phyloP scores from a whole-genome alignment of 2,329 filamentous ascomycete species.

The Periconia sp. region DNA sequence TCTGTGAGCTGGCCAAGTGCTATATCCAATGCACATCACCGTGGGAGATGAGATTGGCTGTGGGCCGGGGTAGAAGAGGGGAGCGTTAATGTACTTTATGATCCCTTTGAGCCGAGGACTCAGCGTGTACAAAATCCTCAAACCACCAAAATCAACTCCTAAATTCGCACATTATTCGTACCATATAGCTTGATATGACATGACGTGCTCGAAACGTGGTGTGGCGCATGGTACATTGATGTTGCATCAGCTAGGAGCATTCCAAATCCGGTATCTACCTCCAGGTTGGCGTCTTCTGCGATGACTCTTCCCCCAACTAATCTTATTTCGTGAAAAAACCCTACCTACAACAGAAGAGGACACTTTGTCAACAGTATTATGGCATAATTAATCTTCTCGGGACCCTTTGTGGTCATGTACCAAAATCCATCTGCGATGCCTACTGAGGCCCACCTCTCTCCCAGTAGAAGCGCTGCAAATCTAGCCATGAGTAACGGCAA shows the following conservation, averaged over 20 bases:
- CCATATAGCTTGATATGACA: not conserved
- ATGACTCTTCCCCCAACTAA: constrained; percentile 31
- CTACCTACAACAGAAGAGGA: constrained; percentile 23
- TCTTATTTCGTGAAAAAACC: constrained; percentile 19
- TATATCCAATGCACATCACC: constrained; percentile 1
- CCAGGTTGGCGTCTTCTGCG: constrained; percentile 6
- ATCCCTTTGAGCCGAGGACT: constrained; percentile 37
- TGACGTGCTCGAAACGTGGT: not conserved
- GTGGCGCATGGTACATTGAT: constrained; percentile 3
- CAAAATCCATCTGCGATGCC: constrained; percentile 17
- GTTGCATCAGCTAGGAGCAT: constrained; percentile 12
- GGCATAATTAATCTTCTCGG: constrained; percentile 9
- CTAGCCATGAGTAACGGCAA: constrained; percentile 32
- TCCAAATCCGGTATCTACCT: constrained; percentile 20
- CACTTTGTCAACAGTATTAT: constrained; percentile 25
- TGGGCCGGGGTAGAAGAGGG: constrained; percentile 4
- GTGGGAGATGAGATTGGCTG: constrained; percentile 4
- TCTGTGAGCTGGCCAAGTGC: constrained; percentile 8
- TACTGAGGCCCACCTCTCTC: constrained; percentile 21
- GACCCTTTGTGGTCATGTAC: constrained; percentile 22
- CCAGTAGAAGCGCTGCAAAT: constrained; percentile 19
- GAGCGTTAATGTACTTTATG: constrained; percentile 27
- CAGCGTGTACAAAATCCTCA: constrained; percentile 39
- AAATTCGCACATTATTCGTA: too few relatives aligned
- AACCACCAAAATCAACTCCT: constrained; percentile 15